A percentile compares a stretch with the other conserved stretches of the same genome.
These are phyloP conservation scores for Trichoderma afroharzianum DNA, from an alignment of 2,329 filamentous ascomycete species.

Conservation along the genomic window DNA sequence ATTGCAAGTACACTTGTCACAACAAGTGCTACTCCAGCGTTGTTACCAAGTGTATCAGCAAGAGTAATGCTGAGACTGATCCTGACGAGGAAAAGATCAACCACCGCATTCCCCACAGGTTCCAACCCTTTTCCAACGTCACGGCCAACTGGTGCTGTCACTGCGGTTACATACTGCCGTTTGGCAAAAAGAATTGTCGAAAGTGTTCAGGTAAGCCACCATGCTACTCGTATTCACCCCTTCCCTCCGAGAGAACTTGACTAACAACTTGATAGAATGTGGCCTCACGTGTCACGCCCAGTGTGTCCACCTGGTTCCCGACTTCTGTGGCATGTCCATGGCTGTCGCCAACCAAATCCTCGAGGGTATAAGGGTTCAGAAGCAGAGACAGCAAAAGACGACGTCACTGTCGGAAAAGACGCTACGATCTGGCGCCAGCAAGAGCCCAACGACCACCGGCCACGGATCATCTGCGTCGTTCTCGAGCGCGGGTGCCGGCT, in stretches of 20 bases:
- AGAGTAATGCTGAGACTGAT: constrained; percentile 96
- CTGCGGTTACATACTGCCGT: constrained; percentile 91
- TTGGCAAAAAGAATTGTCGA: constrained; percentile 91
- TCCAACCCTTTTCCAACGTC: constrained; percentile 94
- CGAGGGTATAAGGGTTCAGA: constrained; percentile 77
- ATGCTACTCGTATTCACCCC: background rate
- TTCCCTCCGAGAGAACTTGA: background rate
- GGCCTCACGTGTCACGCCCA: constrained; percentile 83
- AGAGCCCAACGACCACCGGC: constrained; percentile 40
- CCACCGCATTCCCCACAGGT: constrained; percentile 95
- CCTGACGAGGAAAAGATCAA: constrained; percentile 99
- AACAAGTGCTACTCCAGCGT: constrained; percentile 96
- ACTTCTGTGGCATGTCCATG: constrained; percentile 99
- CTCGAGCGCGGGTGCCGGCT: constrained; percentile 22
- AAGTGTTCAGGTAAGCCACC: constrained; percentile 74
- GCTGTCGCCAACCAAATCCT: constrained; percentile 91
- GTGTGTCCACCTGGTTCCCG: constrained; percentile 92
- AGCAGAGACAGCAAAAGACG: constrained; percentile 59
- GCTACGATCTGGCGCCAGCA: constrained; percentile 52
- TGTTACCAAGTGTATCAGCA: constrained; percentile 99
- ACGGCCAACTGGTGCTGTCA: constrained; percentile 99
- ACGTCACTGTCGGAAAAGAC: constrained; percentile 62
- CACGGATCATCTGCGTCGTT: constrained; percentile 35
- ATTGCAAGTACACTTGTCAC: constrained; percentile 99
- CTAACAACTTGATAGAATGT: constrained; percentile 62